Base-by-base conservation (phyloP, 2,329 filamentous ascomycete species). In the Sphaerulina populicola region DNA sequence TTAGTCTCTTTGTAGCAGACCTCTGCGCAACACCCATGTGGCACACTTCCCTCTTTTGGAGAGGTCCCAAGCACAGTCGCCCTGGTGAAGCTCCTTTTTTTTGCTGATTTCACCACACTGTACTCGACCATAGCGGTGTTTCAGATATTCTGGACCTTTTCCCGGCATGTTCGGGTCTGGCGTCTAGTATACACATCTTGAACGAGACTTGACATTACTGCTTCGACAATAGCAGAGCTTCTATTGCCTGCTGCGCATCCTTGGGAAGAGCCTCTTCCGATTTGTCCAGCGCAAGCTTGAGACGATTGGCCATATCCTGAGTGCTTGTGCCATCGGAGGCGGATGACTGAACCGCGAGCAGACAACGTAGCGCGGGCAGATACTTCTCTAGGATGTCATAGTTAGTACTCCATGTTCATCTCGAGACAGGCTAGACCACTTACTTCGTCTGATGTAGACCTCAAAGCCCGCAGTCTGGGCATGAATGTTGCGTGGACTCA, bases 401-500 rank as follows among this genome's bases (percentile, higher is more conserved):
- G 38, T 58, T 40, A 33, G 18, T 12, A 47, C 44, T 57, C 8
- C 45, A 57, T 38, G 21, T n/a, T 36, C 21, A 35, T 2, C 7
- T 18, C 21, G 18, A 15, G 12, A 27, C 30, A 6, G 18, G 29
- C 33, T 30, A 21, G 5, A 21, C 21, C 9, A 73, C 83, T 76
- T 80, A 94, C 89, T 82, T 73, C 85, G 79, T 64, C 89, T 79
- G 53, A 94, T 76, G 66, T 88, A 90, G 14, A 98, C 85, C 71
- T 97, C 90, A 62, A 96, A 97, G 4, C 89, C 93, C 47, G 84
- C 80, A 58, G 83, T 77, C 70, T 98, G 93, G 18, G 80, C 86
- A 55, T 93, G 82, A 43, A 94, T 79, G 65, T 82, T 86, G 72
- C 85, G 81, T 1, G 89, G 84, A 63, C 83, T 90, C 64, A 83